Evolutionary conservation across 257 asterid species (phyloP), one percentile per base, ranked within the genome.

Genomic region (Cynanchum wilfordii): DNA sequence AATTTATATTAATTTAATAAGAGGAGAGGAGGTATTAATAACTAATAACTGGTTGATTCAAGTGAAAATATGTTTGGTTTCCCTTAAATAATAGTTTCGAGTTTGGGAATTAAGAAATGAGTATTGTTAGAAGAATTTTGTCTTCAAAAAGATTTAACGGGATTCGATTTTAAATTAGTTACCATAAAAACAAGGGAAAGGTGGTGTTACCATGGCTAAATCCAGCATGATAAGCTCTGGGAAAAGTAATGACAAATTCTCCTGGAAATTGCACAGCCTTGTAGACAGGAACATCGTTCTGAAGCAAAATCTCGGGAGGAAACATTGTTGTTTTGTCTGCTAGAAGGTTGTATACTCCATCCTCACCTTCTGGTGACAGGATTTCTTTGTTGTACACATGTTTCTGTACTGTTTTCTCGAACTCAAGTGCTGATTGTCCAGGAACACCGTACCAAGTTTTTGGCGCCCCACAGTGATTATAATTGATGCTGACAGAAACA

Each of bases 371-470:
- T 20, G 38, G 49, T 3, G 78, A 57, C 45, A 80, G 68, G 29
- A 82, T 75, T 58, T 77, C 83, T 10, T n/a, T 71, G 47, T 71
- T 72, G 22, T 80, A 84, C 15, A 84, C 76, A 45, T 38, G 55
- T 2, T 62, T 12, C 42, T 56, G 47, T 40, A 76, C 79, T 17
- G 74, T 56, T 29, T 77, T 73, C 78, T 84, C 88, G 33, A 84
- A 78, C 56, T 49, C 57, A 52, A 75, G 68, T 9, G 82, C 84
- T 24, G 82, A 84, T 29, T 71, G 49, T 7, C 88, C 65, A 15
- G 88, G 86, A 66, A 84, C 84, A 7, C 86, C 88, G 38, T 80
- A 84, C 88, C 88, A 84, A n/a, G 85, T 84, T 72, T 84, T 84
- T 6, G 83, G 79, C 1, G 85, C 88, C 3, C 88, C 88, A 70